Conservation (phyloP, 371 early-diverging fungal genomes). For the Nematocida major region DNA sequence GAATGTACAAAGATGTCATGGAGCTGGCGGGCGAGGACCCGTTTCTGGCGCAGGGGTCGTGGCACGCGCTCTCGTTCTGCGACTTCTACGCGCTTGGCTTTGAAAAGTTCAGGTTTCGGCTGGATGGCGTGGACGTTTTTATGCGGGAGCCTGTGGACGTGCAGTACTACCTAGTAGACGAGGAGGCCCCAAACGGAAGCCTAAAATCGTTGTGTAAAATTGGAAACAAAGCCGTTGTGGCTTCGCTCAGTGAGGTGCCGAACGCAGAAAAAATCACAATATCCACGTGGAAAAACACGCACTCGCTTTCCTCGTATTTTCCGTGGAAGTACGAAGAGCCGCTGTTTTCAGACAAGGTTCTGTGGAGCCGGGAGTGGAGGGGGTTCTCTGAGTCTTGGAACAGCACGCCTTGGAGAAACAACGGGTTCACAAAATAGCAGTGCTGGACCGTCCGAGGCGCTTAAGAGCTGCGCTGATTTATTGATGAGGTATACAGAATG, state of each 20-base stretch:
- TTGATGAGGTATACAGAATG: not conserved
- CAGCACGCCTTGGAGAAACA: not conserved
- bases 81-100: conserved; percentile 48
- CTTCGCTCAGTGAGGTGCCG: not conserved
- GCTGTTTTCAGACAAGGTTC: not conserved
- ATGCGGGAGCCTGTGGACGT: conserved; percentile 12
- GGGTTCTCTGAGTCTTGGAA: conserved; percentile 26
- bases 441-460: not conserved
- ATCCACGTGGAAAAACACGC: not conserved
- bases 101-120: conserved; percentile 6
- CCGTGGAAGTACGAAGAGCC: conserved; percentile 5
- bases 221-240: not conserved
- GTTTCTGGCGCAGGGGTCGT: not conserved
- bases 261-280: not conserved
- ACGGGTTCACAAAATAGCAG: not conserved
- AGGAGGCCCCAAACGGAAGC: not conserved
- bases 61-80: conserved; percentile 32
- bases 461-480: not conserved
- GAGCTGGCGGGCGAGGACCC: conserved; percentile 42
- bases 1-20: conserved; percentile 59
- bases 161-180: conserved; percentile 11
- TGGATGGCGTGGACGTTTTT: conserved; percentile 13
- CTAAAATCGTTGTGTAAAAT: not conserved
- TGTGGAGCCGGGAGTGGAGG: conserved; percentile 14
- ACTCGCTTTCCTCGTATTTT: conserved; percentile 4